Evolutionary conservation across 2,329 filamentous ascomycete species (phyloP), one percentile per base, ranked within the genome.

Genomic region (Fusarium poae): DNA sequence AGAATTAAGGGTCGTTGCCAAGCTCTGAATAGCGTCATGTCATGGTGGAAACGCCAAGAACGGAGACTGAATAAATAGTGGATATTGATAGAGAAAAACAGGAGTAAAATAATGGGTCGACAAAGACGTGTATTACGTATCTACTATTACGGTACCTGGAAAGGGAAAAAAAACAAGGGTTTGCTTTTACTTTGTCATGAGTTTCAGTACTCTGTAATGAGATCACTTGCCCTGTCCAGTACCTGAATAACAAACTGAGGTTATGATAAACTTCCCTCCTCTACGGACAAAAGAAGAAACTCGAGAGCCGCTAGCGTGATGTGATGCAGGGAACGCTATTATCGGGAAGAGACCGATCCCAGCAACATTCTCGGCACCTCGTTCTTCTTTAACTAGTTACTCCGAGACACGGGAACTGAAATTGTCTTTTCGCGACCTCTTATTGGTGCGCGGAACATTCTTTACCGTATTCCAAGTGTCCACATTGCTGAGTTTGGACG

Each of bases 1-100:
- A 51, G 45, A 43, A 30, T 37, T 32, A 57, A 15, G 48, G 48
- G 48, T 51, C 48, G 34, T 29, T 51, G 48, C 48, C 48, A 51
- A 51, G 48, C 32, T 51, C 48, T 51, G 48, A 51, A 51, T 51
- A 51, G 48, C 23, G 57, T 65, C 58, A 63, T 61, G 58, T 52
- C 58, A 62, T 62, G 39, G 42, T 49, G 23, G 51, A 29, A 39
- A 43, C 44, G 18, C 48, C 23, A 20, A 39, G 48, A 39, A 51
- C 25, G 43, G 43, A 21, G 20, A 50, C 32, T 16, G n/a, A 27
- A 48, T 20, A 27, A 27, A 48, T 27, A 37, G 48, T 51, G 48
- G 48, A 37, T 51, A 16, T 18, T 6, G 27, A 18, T 12, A 8
- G 13, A 9, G 6, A 23, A 51, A 50, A 51, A 39, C 32, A 51